A percentile compares a stretch with the other conserved stretches of the same genome.
These are phyloP conservation scores for Nadsonia commutata DNA, from an alignment of 1,139 yeast species.

Conservation along the genomic window DNA sequence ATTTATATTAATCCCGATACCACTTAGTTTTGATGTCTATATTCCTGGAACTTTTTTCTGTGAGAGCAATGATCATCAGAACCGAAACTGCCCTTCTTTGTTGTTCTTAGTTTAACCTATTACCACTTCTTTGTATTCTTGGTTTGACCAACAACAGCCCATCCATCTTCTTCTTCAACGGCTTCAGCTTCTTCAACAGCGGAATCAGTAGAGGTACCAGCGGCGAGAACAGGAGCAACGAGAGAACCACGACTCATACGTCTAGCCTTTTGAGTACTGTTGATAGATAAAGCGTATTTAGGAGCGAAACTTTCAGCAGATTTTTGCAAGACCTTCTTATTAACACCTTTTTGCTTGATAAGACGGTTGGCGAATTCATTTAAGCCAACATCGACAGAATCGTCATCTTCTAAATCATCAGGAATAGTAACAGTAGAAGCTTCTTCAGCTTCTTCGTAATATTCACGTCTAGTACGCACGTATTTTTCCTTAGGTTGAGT, in stretches of 20 bases:
- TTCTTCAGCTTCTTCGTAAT: constrained; percentile 5
- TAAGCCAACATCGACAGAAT: constrained; percentile 5
- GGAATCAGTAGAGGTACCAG: constrained; percentile 5
- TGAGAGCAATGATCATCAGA: not conserved
- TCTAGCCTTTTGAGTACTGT: constrained; percentile 4
- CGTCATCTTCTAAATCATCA: constrained; percentile 6
- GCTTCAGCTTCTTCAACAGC: constrained; percentile 11
- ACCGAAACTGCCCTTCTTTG: not conserved
- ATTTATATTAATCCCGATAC: not conserved
- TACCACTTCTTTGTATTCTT: too few relatives aligned
- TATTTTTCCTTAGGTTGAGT: not conserved
- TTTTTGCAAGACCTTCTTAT: constrained; percentile 2
- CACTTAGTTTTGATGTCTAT: not conserved
- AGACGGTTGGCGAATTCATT: constrained; percentile 7
- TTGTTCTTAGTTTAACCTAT: too few relatives aligned
- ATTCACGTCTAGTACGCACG: constrained; percentile 4
- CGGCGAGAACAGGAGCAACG: constrained; percentile 3
- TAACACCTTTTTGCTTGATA: constrained; percentile 5
- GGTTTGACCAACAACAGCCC: constrained; percentile 12
- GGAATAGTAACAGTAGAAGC: constrained; percentile 5
- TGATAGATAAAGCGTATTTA: constrained; percentile 6
- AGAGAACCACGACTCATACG: constrained; percentile 4
- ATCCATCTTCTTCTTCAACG: constrained; percentile 20
- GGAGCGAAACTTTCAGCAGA: constrained; percentile 5
- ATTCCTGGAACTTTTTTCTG: not conserved